Evolutionary conservation across 306 rosid species (phyloP), one percentile per base, ranked within the genome.

Genomic region (Lathyrus tuberosus): DNA sequence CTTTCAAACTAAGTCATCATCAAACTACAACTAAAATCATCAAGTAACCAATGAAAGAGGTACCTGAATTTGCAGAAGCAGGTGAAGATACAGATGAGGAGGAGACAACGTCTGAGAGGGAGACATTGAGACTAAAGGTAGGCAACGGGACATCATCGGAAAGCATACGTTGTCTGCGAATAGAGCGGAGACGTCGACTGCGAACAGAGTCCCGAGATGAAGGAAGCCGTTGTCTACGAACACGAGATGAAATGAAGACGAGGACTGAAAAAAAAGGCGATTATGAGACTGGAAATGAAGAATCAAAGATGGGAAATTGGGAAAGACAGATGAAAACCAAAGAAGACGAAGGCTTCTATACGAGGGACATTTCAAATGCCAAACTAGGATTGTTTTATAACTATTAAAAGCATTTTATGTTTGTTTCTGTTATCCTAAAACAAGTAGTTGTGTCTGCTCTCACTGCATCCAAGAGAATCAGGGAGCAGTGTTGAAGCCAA

Each of bases 221-320:
- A 60, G 65, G 65, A n/a, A 60, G 24, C 35, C 28, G 47, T 35
- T 61, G 26, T 33, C 44, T 37, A 14, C 47, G 63, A 61, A 61
- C 26, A 61, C 41, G 41, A 14, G 63, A 57, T 57, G 63, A 57
- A 57, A 57, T 57, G 41, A 57, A 28, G 41, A 57, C 40, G 20
- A 57, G 30, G 63, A 57, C 63, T 57, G 63, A 6, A 57, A 57
- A 57, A 57, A 57, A 16, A 57, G 40, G 17, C 1, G 20, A 30
- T 8, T 57, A 57, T 28, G 63, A 57, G 63, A 57, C 12, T 2
- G 10, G 18, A 28, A 57, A 28, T 57, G 63, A 17, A 57, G 40
- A 14, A 30, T 57, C 18, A 6, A 30, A 57, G 14, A 28, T 14
- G 63, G 41, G 41, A 57, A 57, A 57, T 57, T 28, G 20, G 18